Evolutionary conservation across 2,329 filamentous ascomycete genomes (phyloP).

Genomic region (Aspergillus sp.): DNA sequence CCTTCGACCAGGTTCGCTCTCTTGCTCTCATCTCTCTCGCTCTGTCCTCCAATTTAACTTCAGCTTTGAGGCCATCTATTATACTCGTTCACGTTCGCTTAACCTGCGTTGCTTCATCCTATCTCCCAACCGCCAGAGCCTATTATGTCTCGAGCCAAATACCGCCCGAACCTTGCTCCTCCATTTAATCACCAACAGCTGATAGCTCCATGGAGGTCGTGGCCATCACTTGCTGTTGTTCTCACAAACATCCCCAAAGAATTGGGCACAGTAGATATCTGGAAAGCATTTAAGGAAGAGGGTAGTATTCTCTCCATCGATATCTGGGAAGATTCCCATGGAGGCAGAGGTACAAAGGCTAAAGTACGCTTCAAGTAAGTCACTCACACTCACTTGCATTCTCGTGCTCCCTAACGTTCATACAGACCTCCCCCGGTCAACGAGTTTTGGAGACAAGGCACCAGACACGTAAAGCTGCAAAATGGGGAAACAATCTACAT

Average conservation of each 20-base stretch:
- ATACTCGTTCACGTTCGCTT: neutral
- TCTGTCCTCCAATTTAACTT: neutral
- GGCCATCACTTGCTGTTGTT: constrained; percentile 40
- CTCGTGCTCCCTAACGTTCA: neutral
- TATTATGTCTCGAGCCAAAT: neutral
- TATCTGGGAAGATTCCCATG: constrained; percentile 47
- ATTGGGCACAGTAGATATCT: constrained; percentile 45
- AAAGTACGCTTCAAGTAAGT: constrained; percentile 55
- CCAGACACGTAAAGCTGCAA: constrained; percentile 29
- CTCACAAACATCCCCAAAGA: constrained; percentile 36
- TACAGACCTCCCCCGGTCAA: constrained; percentile 51
- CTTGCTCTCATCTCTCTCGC: neutral
- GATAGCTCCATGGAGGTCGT: constrained; percentile 35
- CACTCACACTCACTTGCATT: neutral
- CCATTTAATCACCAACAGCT: constrained; percentile 13
- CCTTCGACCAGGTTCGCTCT: neutral
- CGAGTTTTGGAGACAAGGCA: constrained; percentile 50
- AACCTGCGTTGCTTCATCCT: neutral
- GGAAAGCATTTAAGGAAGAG: constrained; percentile 51
- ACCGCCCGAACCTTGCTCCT: neutral
- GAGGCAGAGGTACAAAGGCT: constrained; percentile 43
- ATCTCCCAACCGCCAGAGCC: neutral
- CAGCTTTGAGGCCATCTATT: neutral
- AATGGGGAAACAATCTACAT: constrained; percentile 23
- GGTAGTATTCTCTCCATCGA: constrained; percentile 60